Evolutionary conservation across 805 yeast species (phyloP).

Genomic region (Kazachstania bromeliacearum): DNA sequence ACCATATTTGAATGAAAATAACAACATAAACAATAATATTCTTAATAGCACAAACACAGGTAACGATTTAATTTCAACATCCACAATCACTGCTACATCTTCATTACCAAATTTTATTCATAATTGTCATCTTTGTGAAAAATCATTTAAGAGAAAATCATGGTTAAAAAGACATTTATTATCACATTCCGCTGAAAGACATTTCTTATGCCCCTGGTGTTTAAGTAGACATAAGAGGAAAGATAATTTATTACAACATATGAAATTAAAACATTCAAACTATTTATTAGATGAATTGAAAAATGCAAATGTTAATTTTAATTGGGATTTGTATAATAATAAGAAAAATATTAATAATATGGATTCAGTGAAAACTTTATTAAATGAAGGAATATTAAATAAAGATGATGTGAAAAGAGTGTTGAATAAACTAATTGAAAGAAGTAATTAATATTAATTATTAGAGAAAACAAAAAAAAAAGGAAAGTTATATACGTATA

Average conservation of each 20-base stretch:
- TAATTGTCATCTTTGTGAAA: conserved; percentile 25
- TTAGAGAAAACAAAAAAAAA: neutral
- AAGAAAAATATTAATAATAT: conserved; percentile 2
- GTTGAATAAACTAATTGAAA: conserved; percentile 14
- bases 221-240: conserved; percentile 28
- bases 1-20: no score
- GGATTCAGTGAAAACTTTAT: conserved; percentile 14
- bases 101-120: conserved; percentile 8
- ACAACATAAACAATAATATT: neutral
- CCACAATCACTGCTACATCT: neutral
- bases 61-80: no score
- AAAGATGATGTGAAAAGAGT: conserved; percentile 26
- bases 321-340: conserved; percentile 3
- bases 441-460: conserved; percentile 5
- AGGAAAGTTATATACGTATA: neutral
- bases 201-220: conserved; percentile 28
- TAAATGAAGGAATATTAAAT: conserved; percentile 20
- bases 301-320: conserved; percentile 6
- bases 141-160: conserved; percentile 27
- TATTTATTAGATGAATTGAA: conserved; percentile 17
- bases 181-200: conserved; percentile 26
- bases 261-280: conserved; percentile 26
- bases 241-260: conserved; percentile 28
- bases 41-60: neutral
- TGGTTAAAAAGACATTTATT: conserved; percentile 29